These are phyloP conservation scores for Aspergillus saccharolyticus DNA, from an alignment of 495 filamentous ascomycete species.

Conservation along the genomic window DNA sequence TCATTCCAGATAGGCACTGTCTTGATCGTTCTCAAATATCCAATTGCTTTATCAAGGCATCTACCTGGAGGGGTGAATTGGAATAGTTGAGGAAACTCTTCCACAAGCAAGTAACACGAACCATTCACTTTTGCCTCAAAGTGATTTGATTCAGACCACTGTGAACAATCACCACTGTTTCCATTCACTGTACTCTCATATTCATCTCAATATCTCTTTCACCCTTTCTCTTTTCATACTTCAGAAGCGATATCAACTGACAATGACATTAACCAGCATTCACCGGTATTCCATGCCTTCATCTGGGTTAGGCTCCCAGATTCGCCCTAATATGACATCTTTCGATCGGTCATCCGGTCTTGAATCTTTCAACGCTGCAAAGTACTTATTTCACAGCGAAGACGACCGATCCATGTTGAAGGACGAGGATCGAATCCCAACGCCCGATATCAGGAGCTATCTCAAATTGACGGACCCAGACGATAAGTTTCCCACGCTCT, in stretches of 20 bases:
- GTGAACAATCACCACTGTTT: conserved; percentile 9
- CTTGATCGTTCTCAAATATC: conserved; percentile 6
- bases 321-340: conserved; percentile 44
- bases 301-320: conserved; percentile 55
- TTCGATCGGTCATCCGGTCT: conserved; percentile 41
- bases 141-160: conserved; percentile 13
- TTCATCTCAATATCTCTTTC: neutral
- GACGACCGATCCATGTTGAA: conserved; percentile 51
- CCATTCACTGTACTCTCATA: conserved; percentile 7
- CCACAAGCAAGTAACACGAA: neutral
- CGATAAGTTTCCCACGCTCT: conserved; percentile 78
- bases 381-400: conserved; percentile 81
- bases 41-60: neutral
- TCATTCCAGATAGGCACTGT: conserved; percentile 10
- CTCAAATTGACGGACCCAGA: conserved; percentile 70
- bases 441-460: conserved; percentile 61
- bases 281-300: conserved; percentile 91
- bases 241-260: conserved; percentile 9
- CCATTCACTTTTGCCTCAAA: conserved; percentile 12
- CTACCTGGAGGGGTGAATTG: neutral
- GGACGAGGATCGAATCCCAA: conserved; percentile 49
- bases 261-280: conserved; percentile 41
- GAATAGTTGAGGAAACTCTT: neutral
- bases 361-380: conserved; percentile 71
- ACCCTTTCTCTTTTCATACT: neutral